Evolutionary conservation across 495 filamentous ascomycete species (phyloP), one percentile per base, ranked within the genome.

Genomic region (Penicillium mononematosum): DNA sequence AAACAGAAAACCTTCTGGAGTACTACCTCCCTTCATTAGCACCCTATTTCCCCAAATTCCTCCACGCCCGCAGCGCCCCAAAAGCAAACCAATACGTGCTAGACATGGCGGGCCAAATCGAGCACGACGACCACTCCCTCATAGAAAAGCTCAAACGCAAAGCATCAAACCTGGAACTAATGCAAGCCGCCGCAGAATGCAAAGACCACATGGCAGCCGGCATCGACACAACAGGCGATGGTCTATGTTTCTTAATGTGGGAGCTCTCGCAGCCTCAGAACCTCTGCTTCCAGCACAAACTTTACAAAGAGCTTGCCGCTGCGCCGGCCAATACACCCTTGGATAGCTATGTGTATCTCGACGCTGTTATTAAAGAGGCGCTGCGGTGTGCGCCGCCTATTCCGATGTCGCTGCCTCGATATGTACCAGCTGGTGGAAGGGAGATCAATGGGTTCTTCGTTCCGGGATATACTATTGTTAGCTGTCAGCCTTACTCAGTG

Each of bases 181-280:
- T 67, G 14, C 65, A 73, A 52, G 60, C 71, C 1, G 76, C 75
- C 1, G 75, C 77, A 14, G 78, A 81, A 69, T 78, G 74, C 63
- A 78, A 72, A 58, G 75, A 78, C 38, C 74, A 78, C 49, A 70
- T 72, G 71, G 82, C 78, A 0, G 85, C 85, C 0, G 85, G 85
- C 1, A 86, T 87, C 55, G 85, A 87, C 58, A 88, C 85, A 3
- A 87, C 85, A 0, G 84, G 85, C 31, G 84, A 87, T 61, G 81
- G 77, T 1, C 69, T 88, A 0, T 86, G 83, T 56, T 86, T 88
- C 55, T 69, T 88, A 6, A 83, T 88, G 81, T 85, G 82, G 78
- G 79, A 87, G 63, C 71, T 88, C 1, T 88, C 85, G 0, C 79
- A 78, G 46, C 78, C 82, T 3, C 54, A 72, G 0, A 81, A 79